A percentile compares a stretch with the other conserved stretches of the same genome.
phyloP scores from a whole-genome alignment of 106 monocot genomes.

The Platanthera guangdongensis region DNA sequence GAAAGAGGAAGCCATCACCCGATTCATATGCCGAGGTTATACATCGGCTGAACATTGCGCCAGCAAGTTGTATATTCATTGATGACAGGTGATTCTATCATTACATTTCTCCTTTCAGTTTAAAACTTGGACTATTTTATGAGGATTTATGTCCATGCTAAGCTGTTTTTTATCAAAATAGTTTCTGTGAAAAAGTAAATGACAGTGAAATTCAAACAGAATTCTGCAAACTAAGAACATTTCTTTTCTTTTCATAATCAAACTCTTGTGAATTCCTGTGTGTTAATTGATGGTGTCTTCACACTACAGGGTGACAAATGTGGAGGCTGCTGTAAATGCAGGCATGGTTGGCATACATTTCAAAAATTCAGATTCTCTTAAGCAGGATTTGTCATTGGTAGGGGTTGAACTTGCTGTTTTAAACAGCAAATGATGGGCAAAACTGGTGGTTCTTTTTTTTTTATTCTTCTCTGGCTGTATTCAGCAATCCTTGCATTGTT shows the following conservation, averaged over 20 bases:
- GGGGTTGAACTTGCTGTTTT: conserved; percentile 31
- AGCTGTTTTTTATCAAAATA: background rate
- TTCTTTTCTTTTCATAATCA: background rate
- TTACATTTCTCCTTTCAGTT: background rate
- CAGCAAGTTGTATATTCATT: conserved; percentile 63
- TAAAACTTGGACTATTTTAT: background rate
- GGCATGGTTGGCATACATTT: conserved; percentile 87
- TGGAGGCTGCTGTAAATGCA: conserved; percentile 62
- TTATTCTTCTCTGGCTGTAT: background rate
- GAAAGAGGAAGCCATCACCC: conserved; percentile 63
- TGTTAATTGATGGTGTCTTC: background rate
- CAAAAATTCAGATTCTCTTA: conserved; percentile 50
- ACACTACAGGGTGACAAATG: conserved; percentile 42
- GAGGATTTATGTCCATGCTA: background rate
- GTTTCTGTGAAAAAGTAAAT: too few species aligned
- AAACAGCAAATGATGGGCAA: background rate
- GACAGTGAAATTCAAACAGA: too few species aligned
- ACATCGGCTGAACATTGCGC: conserved; percentile 51
- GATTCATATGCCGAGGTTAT: conserved; percentile 58
- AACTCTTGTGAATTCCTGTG: background rate
- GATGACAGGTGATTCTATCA: conserved; percentile 68
- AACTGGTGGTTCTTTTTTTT: background rate
- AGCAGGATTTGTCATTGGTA: conserved; percentile 41
- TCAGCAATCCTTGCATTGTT: background rate
- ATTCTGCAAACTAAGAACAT: too few species aligned